These are phyloP conservation scores for Sporothrix variecibatus DNA, from an alignment of 2,329 filamentous ascomycete genomes.

Conservation along the genomic window DNA sequence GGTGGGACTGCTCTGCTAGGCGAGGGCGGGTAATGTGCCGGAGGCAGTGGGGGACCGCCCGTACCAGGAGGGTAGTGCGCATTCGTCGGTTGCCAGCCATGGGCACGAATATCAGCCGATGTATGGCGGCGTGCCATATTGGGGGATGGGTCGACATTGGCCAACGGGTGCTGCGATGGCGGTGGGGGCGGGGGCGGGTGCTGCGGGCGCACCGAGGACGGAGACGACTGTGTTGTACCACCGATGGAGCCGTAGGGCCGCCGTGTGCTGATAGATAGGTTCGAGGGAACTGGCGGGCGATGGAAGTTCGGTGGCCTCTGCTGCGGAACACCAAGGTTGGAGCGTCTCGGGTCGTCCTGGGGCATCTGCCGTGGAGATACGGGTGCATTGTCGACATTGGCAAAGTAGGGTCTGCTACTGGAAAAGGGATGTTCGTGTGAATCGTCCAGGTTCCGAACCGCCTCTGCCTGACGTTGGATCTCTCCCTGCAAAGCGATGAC, in stretches of 20 bases:
- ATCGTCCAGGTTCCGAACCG: constrained; percentile 60
- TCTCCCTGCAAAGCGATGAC: constrained; percentile 60
- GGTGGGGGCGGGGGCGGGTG: constrained; percentile 59
- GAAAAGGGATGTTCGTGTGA: constrained; percentile 67
- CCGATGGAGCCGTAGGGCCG: constrained; percentile 88
- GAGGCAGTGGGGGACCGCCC: constrained; percentile 48
- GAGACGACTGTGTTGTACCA: constrained; percentile 68
- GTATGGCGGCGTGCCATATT: constrained; percentile 85
- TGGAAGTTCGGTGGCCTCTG: constrained; percentile 65
- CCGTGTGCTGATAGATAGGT: constrained; percentile 72
- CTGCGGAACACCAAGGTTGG: constrained; percentile 64
- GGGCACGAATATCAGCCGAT: constrained; percentile 89
- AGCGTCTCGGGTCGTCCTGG: constrained; percentile 78
- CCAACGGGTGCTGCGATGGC: constrained; percentile 41
- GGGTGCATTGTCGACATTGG: constrained; percentile 71
- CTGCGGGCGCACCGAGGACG: constrained; percentile 68
- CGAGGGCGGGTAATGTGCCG: constrained; percentile 56
- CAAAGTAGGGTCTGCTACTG: constrained; percentile 66
- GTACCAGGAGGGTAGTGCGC: constrained; percentile 65
- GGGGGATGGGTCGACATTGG: constrained; percentile 62
- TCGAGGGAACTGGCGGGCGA: constrained; percentile 77
- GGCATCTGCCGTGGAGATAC: constrained; percentile 85
- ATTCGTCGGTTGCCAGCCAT: constrained; percentile 69
- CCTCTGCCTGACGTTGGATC: constrained; percentile 62
- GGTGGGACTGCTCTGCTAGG: constrained; percentile 48